Percentiles rank a stretch among this genome's conserved stretches.
Evolutionary conservation across 2,329 filamentous ascomycete species (phyloP).

Genomic region (Ophiostoma tasmaniense): DNA sequence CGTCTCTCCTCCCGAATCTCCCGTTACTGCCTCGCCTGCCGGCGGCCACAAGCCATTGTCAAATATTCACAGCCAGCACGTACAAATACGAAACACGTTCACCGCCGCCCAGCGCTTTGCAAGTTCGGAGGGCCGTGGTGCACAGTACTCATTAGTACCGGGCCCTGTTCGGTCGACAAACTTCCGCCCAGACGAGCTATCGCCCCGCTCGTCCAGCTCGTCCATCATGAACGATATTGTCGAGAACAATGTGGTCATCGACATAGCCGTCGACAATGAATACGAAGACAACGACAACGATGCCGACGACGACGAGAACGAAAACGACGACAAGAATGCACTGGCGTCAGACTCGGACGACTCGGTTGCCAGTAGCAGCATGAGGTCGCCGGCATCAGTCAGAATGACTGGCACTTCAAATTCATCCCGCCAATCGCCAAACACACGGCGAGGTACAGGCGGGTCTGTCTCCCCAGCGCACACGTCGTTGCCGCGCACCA

Average conservation of each 20-base stretch:
- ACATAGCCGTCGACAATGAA: slow-evolving; percentile 11
- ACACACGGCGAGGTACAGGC: slow-evolving; percentile 15
- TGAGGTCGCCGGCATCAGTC: slow-evolving; percentile 21
- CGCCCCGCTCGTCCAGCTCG: slow-evolving; percentile 31
- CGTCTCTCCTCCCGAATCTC: slow-evolving; percentile 37
- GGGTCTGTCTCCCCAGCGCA: slow-evolving; percentile 6
- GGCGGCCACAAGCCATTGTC: slow-evolving; percentile 25
- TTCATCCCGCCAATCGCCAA: slow-evolving; percentile 11
- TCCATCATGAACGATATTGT: slow-evolving; percentile 19
- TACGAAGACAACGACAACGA: slow-evolving; percentile 9
- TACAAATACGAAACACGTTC: slow-evolving; percentile 3
- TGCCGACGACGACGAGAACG: slow-evolving; percentile 9
- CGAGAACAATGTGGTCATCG: neutral
- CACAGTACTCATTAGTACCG: slow-evolving; percentile 23
- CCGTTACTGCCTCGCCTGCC: slow-evolving; percentile 29
- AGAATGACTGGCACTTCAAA: slow-evolving; percentile 15
- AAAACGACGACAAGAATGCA: neutral
- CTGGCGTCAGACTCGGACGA: slow-evolving; percentile 19
- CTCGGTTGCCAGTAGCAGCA: neutral
- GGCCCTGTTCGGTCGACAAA: slow-evolving; percentile 25
- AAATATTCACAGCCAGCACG: slow-evolving; percentile 8
- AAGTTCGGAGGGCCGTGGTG: slow-evolving; percentile 18
- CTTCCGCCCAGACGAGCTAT: slow-evolving; percentile 30
- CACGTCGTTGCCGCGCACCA: neutral
- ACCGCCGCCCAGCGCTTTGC: slow-evolving; percentile 8